A percentile compares a stretch with the other conserved stretches of the same genome.
These are phyloP conservation scores for Yamadazyma oceani DNA, from an alignment of 1,139 yeast species.

Conservation along the genomic window DNA sequence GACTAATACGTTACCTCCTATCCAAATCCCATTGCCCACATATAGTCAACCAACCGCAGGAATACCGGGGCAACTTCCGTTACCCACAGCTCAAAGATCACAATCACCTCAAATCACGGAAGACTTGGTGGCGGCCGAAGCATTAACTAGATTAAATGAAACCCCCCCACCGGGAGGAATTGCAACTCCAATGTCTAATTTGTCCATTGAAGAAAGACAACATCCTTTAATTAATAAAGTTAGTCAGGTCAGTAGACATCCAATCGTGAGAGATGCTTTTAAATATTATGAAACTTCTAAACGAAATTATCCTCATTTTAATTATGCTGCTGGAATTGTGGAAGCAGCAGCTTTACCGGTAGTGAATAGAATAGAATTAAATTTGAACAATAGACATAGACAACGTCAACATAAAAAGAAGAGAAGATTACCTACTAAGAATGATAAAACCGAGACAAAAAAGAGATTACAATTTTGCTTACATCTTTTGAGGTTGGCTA, in stretches of 20 bases:
- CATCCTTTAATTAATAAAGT: slow-evolving; percentile 50
- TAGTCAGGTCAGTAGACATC: slow-evolving; percentile 44
- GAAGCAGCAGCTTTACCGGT: slow-evolving; percentile 64
- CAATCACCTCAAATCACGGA: slow-evolving; percentile 1
- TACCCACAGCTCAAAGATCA: not conserved
- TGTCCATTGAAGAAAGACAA: slow-evolving; percentile 16
- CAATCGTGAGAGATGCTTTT: slow-evolving; percentile 57
- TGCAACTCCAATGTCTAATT: slow-evolving; percentile 16
- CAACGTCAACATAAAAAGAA: slow-evolving; percentile 25
- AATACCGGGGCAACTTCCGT: not conserved
- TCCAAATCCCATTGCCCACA: not conserved
- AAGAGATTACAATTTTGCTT: slow-evolving; percentile 71
- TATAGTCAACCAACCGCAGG: not conserved
- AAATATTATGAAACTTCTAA: slow-evolving; percentile 59
- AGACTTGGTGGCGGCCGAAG: slow-evolving; percentile 37
- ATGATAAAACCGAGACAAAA: slow-evolving; percentile 54
- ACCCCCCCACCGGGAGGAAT: slow-evolving; percentile 15
- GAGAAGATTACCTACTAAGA: slow-evolving; percentile 18
- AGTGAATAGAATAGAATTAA: slow-evolving; percentile 50
- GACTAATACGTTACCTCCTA: not conserved
- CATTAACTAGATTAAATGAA: slow-evolving; percentile 26
- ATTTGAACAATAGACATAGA: slow-evolving; percentile 41
- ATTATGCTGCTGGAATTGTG: slow-evolving; percentile 65
- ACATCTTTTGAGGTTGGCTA: slow-evolving; percentile 73
- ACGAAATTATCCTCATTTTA: slow-evolving; percentile 55